Conservation (phyloP, 441 rosid species). For the Bocquillonia castaneifolia region DNA sequence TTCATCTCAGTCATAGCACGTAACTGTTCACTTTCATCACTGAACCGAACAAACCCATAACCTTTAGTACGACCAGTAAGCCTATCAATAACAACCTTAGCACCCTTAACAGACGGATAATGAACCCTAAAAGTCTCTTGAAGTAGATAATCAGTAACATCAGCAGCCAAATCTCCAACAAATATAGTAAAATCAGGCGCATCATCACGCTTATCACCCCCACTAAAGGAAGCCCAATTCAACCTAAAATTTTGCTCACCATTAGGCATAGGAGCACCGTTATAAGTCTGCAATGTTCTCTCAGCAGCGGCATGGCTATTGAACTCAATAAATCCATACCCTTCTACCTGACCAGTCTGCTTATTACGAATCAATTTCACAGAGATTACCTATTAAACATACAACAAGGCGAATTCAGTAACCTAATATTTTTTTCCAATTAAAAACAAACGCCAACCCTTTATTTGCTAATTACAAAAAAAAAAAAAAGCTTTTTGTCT, state of each 20-base stretch:
- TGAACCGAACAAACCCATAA: slow-evolving; percentile 70
- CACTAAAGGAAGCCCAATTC: slow-evolving; percentile 70
- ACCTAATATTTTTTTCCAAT: not conserved
- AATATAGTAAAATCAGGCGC: slow-evolving; percentile 61
- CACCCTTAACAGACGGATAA: slow-evolving; percentile 55
- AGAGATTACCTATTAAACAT: slow-evolving; percentile 37
- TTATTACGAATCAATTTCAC: slow-evolving; percentile 69
- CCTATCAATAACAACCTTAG: slow-evolving; percentile 75
- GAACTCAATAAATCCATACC: slow-evolving; percentile 67
- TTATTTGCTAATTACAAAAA: not conserved
- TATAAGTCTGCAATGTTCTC: slow-evolving; percentile 52
- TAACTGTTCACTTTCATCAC: slow-evolving; percentile 56
- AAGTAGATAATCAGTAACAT: slow-evolving; percentile 65
- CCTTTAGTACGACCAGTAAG: slow-evolving; percentile 65
- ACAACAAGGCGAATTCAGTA: not conserved
- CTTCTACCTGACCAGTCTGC: slow-evolving; percentile 55
- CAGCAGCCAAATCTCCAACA: slow-evolving; percentile 79
- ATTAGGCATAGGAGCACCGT: slow-evolving; percentile 60
- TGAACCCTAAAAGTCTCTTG: slow-evolving; percentile 61
- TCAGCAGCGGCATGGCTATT: slow-evolving; percentile 48
- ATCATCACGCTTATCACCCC: slow-evolving; percentile 70
- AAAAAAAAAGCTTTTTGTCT: not conserved
- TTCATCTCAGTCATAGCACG: slow-evolving; percentile 77
- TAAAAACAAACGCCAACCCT: not conserved
- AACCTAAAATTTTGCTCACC: slow-evolving; percentile 61